Evolutionary conservation across 2,329 filamentous ascomycete genomes (phyloP).

Genomic region (Mariannaea elegans): DNA sequence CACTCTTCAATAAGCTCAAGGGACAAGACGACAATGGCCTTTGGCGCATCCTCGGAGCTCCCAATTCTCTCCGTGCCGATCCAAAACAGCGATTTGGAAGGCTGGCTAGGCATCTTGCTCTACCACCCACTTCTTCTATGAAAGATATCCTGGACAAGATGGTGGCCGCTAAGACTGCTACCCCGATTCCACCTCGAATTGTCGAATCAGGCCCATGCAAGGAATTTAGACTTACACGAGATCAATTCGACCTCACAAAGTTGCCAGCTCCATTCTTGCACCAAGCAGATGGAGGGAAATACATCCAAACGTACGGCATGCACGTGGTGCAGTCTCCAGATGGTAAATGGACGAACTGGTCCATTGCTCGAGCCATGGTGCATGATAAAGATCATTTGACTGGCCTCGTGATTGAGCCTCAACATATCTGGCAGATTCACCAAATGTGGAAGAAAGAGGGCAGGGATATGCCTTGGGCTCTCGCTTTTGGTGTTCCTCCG

Average conservation of each 20-base stretch:
- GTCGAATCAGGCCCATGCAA: constrained; percentile 39
- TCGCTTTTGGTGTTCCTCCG: constrained; percentile 60
- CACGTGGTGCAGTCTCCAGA: constrained; percentile 57
- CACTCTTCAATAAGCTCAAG: constrained; percentile 61
- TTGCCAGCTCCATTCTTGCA: constrained; percentile 55
- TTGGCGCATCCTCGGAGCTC: constrained; percentile 56
- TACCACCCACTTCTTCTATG: constrained; percentile 42
- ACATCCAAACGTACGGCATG: constrained; percentile 61
- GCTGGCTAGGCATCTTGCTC: constrained; percentile 52
- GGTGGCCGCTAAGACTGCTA: constrained; percentile 44
- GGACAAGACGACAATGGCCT: constrained; percentile 52
- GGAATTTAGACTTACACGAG: constrained; percentile 20
- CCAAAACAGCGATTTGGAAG: constrained; percentile 49
- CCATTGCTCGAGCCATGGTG: constrained; percentile 57
- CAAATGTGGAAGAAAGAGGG: constrained; percentile 56
- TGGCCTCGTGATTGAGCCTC: constrained; percentile 53
- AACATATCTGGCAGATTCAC: constrained; percentile 58
- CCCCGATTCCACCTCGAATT: constrained; percentile 45
- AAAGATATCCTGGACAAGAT: constrained; percentile 52
- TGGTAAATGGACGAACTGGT: constrained; percentile 59
- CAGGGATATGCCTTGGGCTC: constrained; percentile 57
- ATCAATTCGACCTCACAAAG: constrained; percentile 43
- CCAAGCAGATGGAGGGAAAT: constrained; percentile 57
- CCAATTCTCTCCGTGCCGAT: constrained; percentile 43
- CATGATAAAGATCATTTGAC: constrained; percentile 52